Evolutionary conservation across 2,329 filamentous ascomycete species (phyloP), one percentile per base, ranked within the genome.

Genomic region (Ascochyta pisi): DNA sequence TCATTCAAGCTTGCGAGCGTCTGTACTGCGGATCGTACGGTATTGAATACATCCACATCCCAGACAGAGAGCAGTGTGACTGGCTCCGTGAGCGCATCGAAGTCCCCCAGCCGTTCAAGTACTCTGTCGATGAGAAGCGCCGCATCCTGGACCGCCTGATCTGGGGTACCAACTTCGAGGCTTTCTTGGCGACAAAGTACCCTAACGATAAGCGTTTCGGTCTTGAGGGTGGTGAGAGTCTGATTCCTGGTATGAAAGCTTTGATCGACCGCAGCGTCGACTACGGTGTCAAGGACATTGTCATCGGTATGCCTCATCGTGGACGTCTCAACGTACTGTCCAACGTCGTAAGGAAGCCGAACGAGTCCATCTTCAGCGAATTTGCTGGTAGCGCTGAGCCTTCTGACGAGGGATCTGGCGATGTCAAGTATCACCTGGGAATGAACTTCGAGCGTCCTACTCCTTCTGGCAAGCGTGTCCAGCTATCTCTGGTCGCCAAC

Each of bases 401-500:
- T 51, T 90, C 91, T 67, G 95, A 98, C 67, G 94, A 99, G 81
- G 95, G 95, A 57, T 98, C 95, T 55, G 95, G 95, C 70, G 95
- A 99, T 77, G 95, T 99, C 79, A 99, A 99, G 81, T 99, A 99
- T 82, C 95, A 99, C 82, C 83, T 99, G 71, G 95, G 95, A 75
- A 99, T 99, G 95, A 99, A 99, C 84, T 99, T 99, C 68, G 95
- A 99, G 83, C 92, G 95, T 62, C 95, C 95, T 50, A 99, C 95
- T 9, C 95, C 95, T 56, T 98, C 94, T 39, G 95, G 95, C 70
- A 98, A 98, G 86, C 95, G 95, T 63, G 95, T 99, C n/a, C 95
- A 99, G 82, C 87, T 99, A 50, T 99, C 95, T 60, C 87, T 99
- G 46, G 95, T 99, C 58, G 95, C 95, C 80, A 99, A 99, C 79